These are phyloP conservation scores for Collybiopsis luxurians DNA, from an alignment of 768 basidiomycete species.

Conservation along the genomic window DNA sequence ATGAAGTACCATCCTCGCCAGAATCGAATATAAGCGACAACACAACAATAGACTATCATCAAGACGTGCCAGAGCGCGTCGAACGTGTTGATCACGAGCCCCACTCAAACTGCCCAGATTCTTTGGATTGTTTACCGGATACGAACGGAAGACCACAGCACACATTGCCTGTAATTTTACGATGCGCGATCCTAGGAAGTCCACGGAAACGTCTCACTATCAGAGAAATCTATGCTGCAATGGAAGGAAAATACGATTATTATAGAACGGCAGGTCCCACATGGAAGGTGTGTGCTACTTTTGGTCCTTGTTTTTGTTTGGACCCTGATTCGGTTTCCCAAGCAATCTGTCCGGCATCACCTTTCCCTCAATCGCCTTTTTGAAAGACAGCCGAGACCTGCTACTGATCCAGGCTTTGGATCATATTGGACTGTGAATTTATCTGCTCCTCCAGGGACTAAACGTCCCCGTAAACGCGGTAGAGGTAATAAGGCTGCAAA, in stretches of 20 bases:
- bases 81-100: conserved; percentile 45
- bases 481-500: conserved; percentile 47
- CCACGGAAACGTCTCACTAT: conserved; percentile 75
- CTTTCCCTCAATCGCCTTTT: conserved; percentile 80
- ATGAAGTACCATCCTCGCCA: conserved; percentile 33
- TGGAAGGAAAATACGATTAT: conserved; percentile 83
- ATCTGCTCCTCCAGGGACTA: conserved; percentile 80
- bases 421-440: conserved; percentile 92
- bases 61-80: conserved; percentile 18
- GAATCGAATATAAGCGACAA: conserved; percentile 30
- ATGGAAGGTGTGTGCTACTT: conserved; percentile 67
- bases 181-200: conserved; percentile 81
- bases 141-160: conserved; percentile 79
- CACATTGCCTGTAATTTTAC: conserved; percentile 80
- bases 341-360: conserved; percentile 90
- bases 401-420: conserved; percentile 83
- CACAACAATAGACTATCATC: conserved; percentile 20
- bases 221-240: conserved; percentile 81
- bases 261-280: conserved; percentile 79
- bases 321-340: background rate
- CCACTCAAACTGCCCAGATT: conserved; percentile 80
- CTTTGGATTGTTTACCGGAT: conserved; percentile 74
- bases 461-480: conserved; percentile 80
- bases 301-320: background rate
- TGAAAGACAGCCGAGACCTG: conserved; percentile 77